Base-by-base conservation (phyloP, 2,329 filamentous ascomycete species). In the Penicillium sumatraense region DNA sequence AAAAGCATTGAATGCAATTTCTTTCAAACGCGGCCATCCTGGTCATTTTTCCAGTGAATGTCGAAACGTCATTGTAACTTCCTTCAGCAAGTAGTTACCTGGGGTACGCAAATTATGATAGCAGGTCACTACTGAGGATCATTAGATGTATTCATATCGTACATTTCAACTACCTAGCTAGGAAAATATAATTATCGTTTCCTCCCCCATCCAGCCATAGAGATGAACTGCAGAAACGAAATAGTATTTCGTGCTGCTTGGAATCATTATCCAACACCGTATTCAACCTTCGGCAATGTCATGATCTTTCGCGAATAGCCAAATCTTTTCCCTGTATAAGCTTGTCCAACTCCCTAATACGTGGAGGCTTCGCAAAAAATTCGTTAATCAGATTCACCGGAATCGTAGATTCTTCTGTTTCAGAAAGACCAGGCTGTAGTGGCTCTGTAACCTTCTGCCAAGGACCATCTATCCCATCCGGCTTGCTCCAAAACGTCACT, bases 401-500 rank as follows among this genome's bases (percentile, higher is more conserved):
- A 8, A 42, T 29, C n/a, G 23, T 16, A 9, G 47, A 16, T n/a
- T 51, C 24, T 13, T 20, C 33, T 41, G 36, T n/a, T 9, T 23
- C 20, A 5, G 47, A 24, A 18, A 44, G 42, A 29, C 16, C 36
- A 4, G 54, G 29, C 26, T 45, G 44, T n/a, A 52, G 42, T 1
- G 33, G 3, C 20, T 64, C 57, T 5, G 61, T 62, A 9, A 38
- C 26, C 11, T 11, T 53, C 3, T 40, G 13, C 49, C 49, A 56
- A 5, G 36, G 35, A 2, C 51, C 42, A 21, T 49, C 20, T 14
- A 14, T 18, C 7, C 50, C 54, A 10, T 51, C 5, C 3, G 60
- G 60, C 3, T 54, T 58, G 8, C 53, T 62, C 8, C 45, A 35
- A 18, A 64, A 57, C 0, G 52, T 57, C 13, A 64, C 35, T 5